These are phyloP conservation scores for Aspergillus hiratsukae DNA, from an alignment of 2,329 filamentous ascomycete genomes.

Conservation along the genomic window DNA sequence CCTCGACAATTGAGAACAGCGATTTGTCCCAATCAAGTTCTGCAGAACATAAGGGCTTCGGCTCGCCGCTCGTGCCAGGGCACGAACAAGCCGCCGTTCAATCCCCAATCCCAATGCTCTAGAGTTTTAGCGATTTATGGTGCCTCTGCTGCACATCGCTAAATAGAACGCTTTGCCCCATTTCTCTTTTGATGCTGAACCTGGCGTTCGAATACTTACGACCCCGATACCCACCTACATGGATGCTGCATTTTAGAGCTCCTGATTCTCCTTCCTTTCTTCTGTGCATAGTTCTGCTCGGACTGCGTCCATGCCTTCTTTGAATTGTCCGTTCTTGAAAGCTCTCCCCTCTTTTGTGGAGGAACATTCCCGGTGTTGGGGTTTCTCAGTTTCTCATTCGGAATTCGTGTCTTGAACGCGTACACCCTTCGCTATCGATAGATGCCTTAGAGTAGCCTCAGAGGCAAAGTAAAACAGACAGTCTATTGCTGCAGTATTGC, in stretches of 20 bases:
- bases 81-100: slow-evolving; percentile 17
- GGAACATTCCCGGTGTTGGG: not conserved
- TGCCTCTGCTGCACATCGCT: not conserved
- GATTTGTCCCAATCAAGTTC: slow-evolving; percentile 1
- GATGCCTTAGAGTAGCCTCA: not conserved
- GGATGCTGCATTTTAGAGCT: slow-evolving; percentile 13
- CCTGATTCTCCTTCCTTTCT: slow-evolving; percentile 1
- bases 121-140: slow-evolving; percentile 1
- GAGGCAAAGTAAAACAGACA: not conserved
- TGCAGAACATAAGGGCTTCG: not conserved
- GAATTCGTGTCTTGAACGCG: not conserved
- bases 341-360: not conserved
- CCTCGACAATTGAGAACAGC: slow-evolving; percentile 7
- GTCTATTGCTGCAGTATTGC: not conserved
- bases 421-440: not conserved
- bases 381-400: not conserved
- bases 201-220: slow-evolving; percentile 18
- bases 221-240: slow-evolving; percentile 27
- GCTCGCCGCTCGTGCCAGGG: slow-evolving; percentile 15
- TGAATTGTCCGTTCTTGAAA: not conserved
- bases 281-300: slow-evolving; percentile 2
- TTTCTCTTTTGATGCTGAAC: slow-evolving; percentile 2
- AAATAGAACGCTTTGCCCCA: not conserved
- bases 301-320: not conserved
- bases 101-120: slow-evolving; percentile 20